phyloP scores from a whole-genome alignment of 2,329 filamentous ascomycete genomes.

The Exophiala calicioides region DNA sequence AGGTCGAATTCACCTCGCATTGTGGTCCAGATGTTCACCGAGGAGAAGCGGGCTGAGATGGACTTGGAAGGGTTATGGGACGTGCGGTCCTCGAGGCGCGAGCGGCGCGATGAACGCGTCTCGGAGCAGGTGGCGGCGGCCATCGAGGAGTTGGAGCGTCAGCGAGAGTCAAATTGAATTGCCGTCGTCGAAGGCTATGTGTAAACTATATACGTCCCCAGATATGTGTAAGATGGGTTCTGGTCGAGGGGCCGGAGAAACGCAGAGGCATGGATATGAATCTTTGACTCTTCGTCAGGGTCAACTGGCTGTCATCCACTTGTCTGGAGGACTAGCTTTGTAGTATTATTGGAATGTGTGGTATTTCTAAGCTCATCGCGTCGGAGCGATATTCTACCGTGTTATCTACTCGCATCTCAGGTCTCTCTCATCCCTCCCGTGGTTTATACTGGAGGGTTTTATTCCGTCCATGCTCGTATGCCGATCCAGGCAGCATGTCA shows the following conservation, averaged over 20 bases:
- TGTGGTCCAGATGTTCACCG: slow-evolving; percentile 71
- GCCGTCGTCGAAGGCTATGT: too few relatives aligned
- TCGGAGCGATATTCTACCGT: too few relatives aligned
- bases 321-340: neutral
- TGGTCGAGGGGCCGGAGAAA: too few relatives aligned
- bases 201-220: too few relatives aligned
- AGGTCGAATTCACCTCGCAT: slow-evolving; percentile 59
- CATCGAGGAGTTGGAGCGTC: slow-evolving; percentile 3
- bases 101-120: slow-evolving; percentile 16
- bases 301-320: too few relatives aligned
- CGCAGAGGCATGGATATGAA: too few relatives aligned
- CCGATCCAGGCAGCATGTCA: too few relatives aligned
- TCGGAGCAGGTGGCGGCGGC: slow-evolving; percentile 15
- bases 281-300: too few relatives aligned
- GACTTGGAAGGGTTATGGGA: slow-evolving; percentile 67
- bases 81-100: slow-evolving; percentile 31
- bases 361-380: too few relatives aligned
- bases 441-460: neutral
- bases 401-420: neutral
- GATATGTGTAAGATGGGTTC: too few relatives aligned
- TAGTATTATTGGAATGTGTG: neutral
- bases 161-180: too few relatives aligned
- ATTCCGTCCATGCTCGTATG: neutral
- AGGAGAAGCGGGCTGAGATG: slow-evolving; percentile 67
- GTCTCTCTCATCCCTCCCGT: neutral